Conservation (phyloP, 2,329 filamentous ascomycete genomes). For the Verticillium nonalfalfae region DNA sequence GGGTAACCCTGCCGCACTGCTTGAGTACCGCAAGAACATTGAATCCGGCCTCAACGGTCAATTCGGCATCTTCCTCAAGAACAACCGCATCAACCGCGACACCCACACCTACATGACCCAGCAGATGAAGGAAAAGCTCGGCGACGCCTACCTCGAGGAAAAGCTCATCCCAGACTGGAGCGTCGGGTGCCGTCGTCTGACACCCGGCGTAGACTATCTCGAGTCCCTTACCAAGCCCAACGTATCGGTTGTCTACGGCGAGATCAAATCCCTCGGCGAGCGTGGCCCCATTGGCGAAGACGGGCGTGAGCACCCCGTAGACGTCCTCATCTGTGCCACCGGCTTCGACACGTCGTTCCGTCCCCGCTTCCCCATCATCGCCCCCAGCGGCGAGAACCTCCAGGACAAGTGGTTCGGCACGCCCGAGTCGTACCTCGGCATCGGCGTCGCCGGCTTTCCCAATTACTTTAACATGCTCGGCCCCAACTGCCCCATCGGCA, state of each 20-base stretch:
- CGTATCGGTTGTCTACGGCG: constrained; percentile 27
- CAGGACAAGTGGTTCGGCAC: constrained; percentile 19
- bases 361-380: constrained; percentile 36
- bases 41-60: constrained; percentile 38
- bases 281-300: constrained; percentile 19
- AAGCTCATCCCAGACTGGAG: constrained; percentile 14
- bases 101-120: constrained; percentile 30
- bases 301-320: constrained; percentile 17
- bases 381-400: constrained; percentile 25
- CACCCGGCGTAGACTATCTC: constrained; percentile 15
- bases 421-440: constrained; percentile 23
- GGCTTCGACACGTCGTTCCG: constrained; percentile 19
- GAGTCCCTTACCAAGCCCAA: constrained; percentile 15
- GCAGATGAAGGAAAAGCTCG: constrained; percentile 30
- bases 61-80: constrained; percentile 39
- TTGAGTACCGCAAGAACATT: constrained; percentile 33
- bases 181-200: constrained; percentile 16
- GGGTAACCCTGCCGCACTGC: constrained; percentile 28
- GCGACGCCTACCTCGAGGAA: constrained; percentile 17
- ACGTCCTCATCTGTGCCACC: constrained; percentile 17
- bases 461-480: constrained; percentile 28
- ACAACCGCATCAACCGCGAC: constrained; percentile 28
- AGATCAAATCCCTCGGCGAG: constrained; percentile 20
- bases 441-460: constrained; percentile 18
- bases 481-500: constrained; percentile 31